Evolutionary conservation across 2,329 filamentous ascomycete genomes (phyloP), one percentile per base, ranked within the genome.

Genomic region (Tolypocladium album): DNA sequence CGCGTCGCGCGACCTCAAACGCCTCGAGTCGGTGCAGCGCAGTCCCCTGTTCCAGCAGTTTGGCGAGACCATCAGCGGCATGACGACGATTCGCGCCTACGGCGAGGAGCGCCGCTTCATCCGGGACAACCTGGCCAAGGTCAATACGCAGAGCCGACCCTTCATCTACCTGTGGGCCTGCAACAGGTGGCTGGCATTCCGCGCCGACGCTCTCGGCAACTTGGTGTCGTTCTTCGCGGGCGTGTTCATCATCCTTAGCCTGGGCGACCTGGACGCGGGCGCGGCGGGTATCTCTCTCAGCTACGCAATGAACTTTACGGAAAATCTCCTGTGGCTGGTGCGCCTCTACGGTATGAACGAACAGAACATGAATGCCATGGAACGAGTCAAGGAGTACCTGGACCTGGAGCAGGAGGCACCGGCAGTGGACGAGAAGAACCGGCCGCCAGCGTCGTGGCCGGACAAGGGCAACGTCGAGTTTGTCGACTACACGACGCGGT

Each of bases 281-380:
- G 89, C 92, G 56, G 94, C 93, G 39, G 94, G 94, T 78, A 83
- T 99, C 63, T 96, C 94, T 6, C 79, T 99, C 68, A 96, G 91
- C 57, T 99, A 99, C 69, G 94, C 94, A 20, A 90, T 99, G 66
- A 93, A 90, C 1, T 99, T 99, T 69, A 96, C 92, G 0, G 94
- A 99, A 73, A 97, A 96, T 65, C 89, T 99, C 8, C 78, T 99
- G 22, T 99, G 94, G 94, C 86, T 97, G 59, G 92, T 99, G 38
- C 88, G 94, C 55, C 81, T 97, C 17, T 99, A 99, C 72, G 88
- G 92, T 0, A 86, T 90, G 70, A 97, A 97, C 69, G 94, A 99
- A 76, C 94, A 99, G 75, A 97, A 97, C 75, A 97, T 99, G 94
- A 99, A 99, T 75, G 93, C 93, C 3, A 92, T 97, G 56, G 94